Base-by-base conservation (phyloP, 805 yeast genomes). In the Candida schatavii region DNA sequence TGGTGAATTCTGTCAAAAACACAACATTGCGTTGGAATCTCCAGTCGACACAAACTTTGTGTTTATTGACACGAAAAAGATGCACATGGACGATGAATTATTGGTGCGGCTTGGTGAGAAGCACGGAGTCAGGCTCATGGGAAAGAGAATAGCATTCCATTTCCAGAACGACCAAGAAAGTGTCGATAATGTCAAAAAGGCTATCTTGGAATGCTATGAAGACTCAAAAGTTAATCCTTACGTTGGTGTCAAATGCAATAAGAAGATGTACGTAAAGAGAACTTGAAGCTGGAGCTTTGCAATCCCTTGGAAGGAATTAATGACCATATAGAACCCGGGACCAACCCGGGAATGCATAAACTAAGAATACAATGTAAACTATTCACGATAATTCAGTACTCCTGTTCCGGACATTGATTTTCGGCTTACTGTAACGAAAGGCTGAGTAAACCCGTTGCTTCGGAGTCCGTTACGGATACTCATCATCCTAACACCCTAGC, bases 81-180 rank as follows among this genome's bases (percentile, higher is more conserved):
- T 56, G 44, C 56, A 59, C 31, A 55, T 68, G 57, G 55, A 59
- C 47, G 54, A 53, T 3, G 51, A 51, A 7, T 49, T 50, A 25
- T 55, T 67, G 15, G 44, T 41, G 17, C 44, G 48, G 32, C 50
- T 45, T 38, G 89, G 83, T 46, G 60, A 68, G 37, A 78, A 85
- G 53, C 70, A 82, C 55, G 76, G 78, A 37, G 73, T 90, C 44
- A 81, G 75, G 52, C 64, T 85, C 35, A 75, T 78, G 78, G 91
- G 90, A 37, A 56, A 50, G n/a, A 54, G 64, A 50, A 44, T 69
- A 2, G 65, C 73, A 4, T 56, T 66, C 45, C 72, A 68, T 47
- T 66, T 53, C 47, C 74, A 68, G 48, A 52, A 56, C 10, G 51
- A 63, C 3, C 55, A 52, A 7, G 61, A 62, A 37, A 59, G 68